Conservation (phyloP, 441 rosid genomes). For the Populus hybrid region DNA sequence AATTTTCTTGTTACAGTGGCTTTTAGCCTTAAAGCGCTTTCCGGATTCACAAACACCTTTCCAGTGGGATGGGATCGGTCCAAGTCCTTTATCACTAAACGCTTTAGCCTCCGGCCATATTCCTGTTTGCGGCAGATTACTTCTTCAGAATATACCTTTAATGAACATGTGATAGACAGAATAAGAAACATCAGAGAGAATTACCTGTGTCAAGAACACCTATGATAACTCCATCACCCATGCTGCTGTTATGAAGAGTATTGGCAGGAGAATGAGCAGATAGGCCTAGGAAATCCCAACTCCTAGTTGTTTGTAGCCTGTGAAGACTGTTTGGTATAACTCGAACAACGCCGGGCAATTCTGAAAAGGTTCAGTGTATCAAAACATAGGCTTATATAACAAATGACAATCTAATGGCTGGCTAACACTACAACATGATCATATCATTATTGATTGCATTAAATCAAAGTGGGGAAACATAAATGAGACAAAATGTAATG, state of each 20-base stretch:
- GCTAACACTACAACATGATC: not conserved
- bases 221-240: conserved; percentile 62
- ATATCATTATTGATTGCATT: not conserved
- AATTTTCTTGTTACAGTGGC: conserved; percentile 44
- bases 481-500: not conserved
- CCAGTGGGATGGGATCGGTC: conserved; percentile 54
- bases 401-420: not conserved
- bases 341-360: conserved; percentile 52
- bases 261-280: conserved; percentile 35
- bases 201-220: conserved; percentile 67
- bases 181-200: not conserved
- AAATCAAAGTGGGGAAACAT: not conserved
- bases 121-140: conserved; percentile 29
- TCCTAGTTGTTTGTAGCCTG: conserved; percentile 57
- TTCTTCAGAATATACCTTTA: not conserved
- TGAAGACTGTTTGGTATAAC: conserved; percentile 45
- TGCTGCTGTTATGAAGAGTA: conserved; percentile 39
- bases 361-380: conserved; percentile 21
- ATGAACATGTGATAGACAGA: not conserved
- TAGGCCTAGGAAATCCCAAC: conserved; percentile 65
- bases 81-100: conserved; percentile 51
- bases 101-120: conserved; percentile 68
- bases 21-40: conserved; percentile 32
- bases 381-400: not conserved
- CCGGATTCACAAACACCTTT: conserved; percentile 57